phyloP scores from a whole-genome alignment of 257 asterid species.

The Rubia yunnanensis region DNA sequence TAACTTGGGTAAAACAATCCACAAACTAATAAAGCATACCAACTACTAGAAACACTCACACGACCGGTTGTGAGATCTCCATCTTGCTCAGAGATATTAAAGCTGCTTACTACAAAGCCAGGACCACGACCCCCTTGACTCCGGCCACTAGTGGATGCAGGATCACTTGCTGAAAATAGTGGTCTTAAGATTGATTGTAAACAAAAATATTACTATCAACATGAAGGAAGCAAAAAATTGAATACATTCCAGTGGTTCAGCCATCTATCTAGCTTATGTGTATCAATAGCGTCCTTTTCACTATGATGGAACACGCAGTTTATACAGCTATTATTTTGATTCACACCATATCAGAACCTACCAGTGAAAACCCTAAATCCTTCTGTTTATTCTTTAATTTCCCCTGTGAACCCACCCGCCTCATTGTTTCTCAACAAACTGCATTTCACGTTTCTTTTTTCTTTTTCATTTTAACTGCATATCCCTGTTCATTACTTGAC shows the following conservation, averaged over 20 bases:
- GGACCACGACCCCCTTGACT: slow-evolving; percentile 44
- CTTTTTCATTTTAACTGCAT: no score
- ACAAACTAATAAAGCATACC: neutral
- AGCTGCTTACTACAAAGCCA: slow-evolving; percentile 71
- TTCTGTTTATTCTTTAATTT: neutral
- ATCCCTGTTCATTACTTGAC: neutral
- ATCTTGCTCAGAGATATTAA: slow-evolving; percentile 77
- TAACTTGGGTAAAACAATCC: neutral
- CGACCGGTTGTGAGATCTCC: slow-evolving; percentile 70
- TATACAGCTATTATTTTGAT: neutral
- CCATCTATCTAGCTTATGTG: neutral
- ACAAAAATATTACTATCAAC: neutral
- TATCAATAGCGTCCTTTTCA: neutral
- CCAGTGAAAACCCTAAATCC: neutral
- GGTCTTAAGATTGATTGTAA: slow-evolving; percentile 7
- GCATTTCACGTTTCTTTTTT: no score
- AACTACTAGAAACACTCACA: slow-evolving; percentile 30
- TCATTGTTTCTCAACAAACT: neutral
- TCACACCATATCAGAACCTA: neutral
- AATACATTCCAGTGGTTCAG: neutral
- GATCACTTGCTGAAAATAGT: slow-evolving; percentile 47
- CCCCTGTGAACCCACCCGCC: neutral
- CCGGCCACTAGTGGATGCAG: slow-evolving; percentile 40
- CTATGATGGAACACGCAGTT: neutral
- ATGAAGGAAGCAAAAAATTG: neutral